Evolutionary conservation across 2,329 filamentous ascomycete genomes (phyloP).

Genomic region (Aspergillus sp.): DNA sequence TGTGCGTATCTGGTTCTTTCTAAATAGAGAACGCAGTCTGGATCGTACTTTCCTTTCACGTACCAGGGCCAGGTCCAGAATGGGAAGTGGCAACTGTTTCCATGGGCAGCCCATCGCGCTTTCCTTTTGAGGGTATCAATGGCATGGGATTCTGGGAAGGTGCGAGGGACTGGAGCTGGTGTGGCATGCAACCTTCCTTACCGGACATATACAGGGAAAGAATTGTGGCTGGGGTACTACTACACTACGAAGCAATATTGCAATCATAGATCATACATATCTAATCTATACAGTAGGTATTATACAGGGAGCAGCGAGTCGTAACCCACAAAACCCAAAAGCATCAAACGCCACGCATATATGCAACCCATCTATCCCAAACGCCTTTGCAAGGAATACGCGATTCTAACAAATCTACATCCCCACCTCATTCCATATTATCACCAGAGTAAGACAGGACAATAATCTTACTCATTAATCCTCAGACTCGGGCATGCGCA

Average conservation of each 20-base stretch:
- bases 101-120: too few relatives aligned
- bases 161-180: neutral
- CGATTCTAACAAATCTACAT: neutral
- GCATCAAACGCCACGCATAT: constrained; percentile 5
- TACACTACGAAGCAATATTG: neutral
- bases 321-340: neutral
- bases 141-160: neutral
- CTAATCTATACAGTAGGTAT: constrained; percentile 1
- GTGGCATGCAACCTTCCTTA: neutral
- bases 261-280: neutral
- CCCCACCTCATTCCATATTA: neutral
- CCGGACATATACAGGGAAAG: neutral
- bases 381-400: neutral
- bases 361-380: constrained; percentile 14
- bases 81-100: neutral
- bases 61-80: neutral
- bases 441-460: too few relatives aligned
- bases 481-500: constrained; percentile 66
- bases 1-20: neutral
- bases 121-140: neutral
- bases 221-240: neutral
- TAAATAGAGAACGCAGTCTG: neutral
- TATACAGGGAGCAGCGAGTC: constrained; percentile 14
- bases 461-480: neutral
- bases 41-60: neutral